Conservation (phyloP, 2,329 filamentous ascomycete species). For the Trichoderma atrobrunneum region DNA sequence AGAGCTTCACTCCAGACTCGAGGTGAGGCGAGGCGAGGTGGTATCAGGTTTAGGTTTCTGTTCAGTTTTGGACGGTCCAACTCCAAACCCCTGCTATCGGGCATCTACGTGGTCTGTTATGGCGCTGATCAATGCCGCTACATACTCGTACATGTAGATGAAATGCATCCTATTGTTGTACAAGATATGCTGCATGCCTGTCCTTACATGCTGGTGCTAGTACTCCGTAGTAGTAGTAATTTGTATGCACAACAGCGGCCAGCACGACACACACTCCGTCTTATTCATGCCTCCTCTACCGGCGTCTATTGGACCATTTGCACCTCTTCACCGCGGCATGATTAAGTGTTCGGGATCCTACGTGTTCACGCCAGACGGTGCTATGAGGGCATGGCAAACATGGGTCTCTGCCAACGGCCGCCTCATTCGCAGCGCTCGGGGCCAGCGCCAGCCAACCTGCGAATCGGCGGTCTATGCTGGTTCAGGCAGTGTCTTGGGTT, state of each 20-base stretch:
- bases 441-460: not conserved
- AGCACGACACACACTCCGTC: not conserved
- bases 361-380: constrained; percentile 14
- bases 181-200: constrained; percentile 6
- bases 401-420: not conserved
- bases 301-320: not conserved
- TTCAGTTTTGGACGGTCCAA: not conserved
- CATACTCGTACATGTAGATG: not conserved
- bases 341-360: constrained; percentile 1
- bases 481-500: not conserved
- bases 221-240: not conserved
- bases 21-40: not conserved
- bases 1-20: not conserved
- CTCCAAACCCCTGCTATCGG: not conserved
- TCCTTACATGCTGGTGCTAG: not conserved
- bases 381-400: not conserved
- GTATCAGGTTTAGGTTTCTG: not conserved
- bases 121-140: not conserved
- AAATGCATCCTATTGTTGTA: constrained; percentile 15
- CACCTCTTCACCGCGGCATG: not conserved
- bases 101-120: not conserved
- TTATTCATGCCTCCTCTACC: not conserved
- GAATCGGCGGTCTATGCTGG: not conserved
- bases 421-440: constrained; percentile 2
- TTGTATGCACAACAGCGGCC: not conserved